phyloP scores from a whole-genome alignment of 1,284 basidiomycete genomes.

The Sanghuangporus baumii region DNA sequence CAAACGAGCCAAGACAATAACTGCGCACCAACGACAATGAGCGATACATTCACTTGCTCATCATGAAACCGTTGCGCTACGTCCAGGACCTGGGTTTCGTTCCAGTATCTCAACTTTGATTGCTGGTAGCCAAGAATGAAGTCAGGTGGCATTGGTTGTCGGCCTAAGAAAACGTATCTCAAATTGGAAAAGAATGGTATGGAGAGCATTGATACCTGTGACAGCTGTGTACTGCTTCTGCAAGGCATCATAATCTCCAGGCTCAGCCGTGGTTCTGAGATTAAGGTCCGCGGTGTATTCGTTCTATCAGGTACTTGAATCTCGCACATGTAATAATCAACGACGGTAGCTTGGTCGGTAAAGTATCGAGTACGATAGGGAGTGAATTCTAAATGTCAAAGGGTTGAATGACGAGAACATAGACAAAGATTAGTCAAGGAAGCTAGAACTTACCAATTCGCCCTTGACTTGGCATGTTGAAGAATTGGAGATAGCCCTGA shows the following conservation, averaged over 20 bases:
- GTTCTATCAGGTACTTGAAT: not conserved
- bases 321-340: slow-evolving; percentile 37
- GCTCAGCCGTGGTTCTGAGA: slow-evolving; percentile 32
- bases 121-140: slow-evolving; percentile 36
- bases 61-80: slow-evolving; percentile 37
- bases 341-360: slow-evolving; percentile 32
- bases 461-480: slow-evolving; percentile 38
- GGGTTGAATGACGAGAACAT: not conserved
- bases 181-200: not conserved
- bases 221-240: slow-evolving; percentile 36
- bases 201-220: slow-evolving; percentile 25
- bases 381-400: slow-evolving; percentile 29
- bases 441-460: slow-evolving; percentile 27
- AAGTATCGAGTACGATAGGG: slow-evolving; percentile 32
- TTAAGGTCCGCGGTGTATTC: not conserved
- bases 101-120: slow-evolving; percentile 38
- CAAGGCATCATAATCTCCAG: slow-evolving; percentile 35
- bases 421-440: not conserved
- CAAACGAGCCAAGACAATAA: not conserved
- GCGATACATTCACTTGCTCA: slow-evolving; percentile 34
- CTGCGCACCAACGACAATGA: slow-evolving; percentile 34
- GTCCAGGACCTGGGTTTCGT: slow-evolving; percentile 33
- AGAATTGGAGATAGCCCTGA: slow-evolving; percentile 37
- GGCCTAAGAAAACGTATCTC: slow-evolving; percentile 22
- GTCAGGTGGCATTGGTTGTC: slow-evolving; percentile 36